Conservation (phyloP, 345 rosid species). For the Bruguiera sexangula region DNA sequence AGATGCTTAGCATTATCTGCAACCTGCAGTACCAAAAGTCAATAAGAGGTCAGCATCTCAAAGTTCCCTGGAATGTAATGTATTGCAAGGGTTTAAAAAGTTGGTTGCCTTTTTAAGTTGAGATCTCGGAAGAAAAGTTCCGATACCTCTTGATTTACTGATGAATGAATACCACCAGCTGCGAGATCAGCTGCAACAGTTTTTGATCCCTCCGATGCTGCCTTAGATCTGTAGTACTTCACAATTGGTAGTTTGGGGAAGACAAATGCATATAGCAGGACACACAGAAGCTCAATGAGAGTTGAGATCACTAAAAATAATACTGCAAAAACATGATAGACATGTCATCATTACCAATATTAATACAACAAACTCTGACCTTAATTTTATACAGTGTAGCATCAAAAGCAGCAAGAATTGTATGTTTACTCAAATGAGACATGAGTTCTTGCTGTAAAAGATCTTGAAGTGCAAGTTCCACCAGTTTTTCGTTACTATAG, state of each 20-base stretch:
- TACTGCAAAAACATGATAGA: constrained; percentile 37
- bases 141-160: constrained; percentile 13
- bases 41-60: neutral
- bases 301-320: constrained; percentile 67
- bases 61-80: neutral
- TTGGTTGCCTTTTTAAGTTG: too few species aligned
- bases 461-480: too few species aligned
- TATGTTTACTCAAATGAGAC: too few species aligned
- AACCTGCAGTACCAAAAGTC: constrained; percentile 33
- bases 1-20: constrained; percentile 29
- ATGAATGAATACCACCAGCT: constrained; percentile 66
- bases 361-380: too few species aligned
- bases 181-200: constrained; percentile 78
- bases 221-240: constrained; percentile 74
- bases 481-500: too few species aligned
- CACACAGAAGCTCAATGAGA: constrained; percentile 58
- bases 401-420: too few species aligned
- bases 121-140: neutral
- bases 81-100: too few species aligned
- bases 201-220: constrained; percentile 80
- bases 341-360: too few species aligned
- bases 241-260: constrained; percentile 77
- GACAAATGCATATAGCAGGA: constrained; percentile 51
- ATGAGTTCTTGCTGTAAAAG: too few species aligned
- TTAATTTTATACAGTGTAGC: too few species aligned